Percentiles rank a stretch among this genome's conserved stretches.
phyloP scores from a whole-genome alignment of 768 basidiomycete genomes.

The Leccinum imitatum region DNA sequence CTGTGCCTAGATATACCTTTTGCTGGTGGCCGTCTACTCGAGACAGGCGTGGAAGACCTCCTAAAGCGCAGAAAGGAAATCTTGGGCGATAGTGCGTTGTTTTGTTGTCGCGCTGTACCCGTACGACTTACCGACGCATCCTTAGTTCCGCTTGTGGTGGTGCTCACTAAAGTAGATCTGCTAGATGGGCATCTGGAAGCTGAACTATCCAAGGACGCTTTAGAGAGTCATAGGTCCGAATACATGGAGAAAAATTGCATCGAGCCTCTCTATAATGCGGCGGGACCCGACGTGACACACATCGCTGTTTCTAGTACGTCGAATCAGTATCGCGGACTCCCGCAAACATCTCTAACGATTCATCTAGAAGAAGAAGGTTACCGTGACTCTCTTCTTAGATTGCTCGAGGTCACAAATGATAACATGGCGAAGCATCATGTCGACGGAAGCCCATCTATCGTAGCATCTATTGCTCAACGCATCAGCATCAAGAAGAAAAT shows the following conservation, averaged over 20 bases:
- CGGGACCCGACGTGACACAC: constrained; percentile 1
- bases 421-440: no score
- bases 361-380: constrained; percentile 7
- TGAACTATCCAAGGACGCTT: neutral
- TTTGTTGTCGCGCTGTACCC: constrained; percentile 2
- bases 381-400: neutral
- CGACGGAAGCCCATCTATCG: no score
- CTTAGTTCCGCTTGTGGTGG: neutral
- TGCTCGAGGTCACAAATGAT: constrained; percentile 2
- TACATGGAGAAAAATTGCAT: constrained; percentile 3
- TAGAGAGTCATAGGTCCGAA: neutral
- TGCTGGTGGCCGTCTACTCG: constrained; percentile 16
- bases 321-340: neutral
- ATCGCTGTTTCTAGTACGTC: constrained; percentile 16
- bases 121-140: no score
- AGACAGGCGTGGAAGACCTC: constrained; percentile 15
- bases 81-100: neutral
- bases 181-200: constrained; percentile 3
- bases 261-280: neutral
- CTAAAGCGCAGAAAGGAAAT: constrained; percentile 6
- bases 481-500: no score
- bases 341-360: neutral
- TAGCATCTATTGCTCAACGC: no score
- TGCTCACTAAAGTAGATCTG: no score
- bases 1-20: constrained; percentile 18